phyloP scores from a whole-genome alignment of 164 flowering plant species.

The Nelumbo lutea region DNA sequence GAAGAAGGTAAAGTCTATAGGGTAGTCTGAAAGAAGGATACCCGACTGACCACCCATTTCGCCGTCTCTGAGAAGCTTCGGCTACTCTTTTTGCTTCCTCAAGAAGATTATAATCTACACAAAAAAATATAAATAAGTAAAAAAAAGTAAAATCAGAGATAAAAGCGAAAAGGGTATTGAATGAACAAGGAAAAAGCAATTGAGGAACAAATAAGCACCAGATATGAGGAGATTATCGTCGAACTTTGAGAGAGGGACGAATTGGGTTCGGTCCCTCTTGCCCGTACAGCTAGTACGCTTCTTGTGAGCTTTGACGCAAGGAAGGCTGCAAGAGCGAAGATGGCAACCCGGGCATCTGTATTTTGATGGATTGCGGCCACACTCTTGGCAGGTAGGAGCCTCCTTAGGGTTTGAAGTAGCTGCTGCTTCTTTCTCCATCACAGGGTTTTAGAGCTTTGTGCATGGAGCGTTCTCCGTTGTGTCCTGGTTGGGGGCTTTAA shows the following conservation, averaged over 20 bases:
- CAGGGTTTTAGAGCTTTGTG: no score
- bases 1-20: not conserved
- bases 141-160: not conserved
- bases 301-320: constrained; percentile 69
- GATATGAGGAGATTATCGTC: constrained; percentile 50
- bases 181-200: no score
- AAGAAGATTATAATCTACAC: constrained; percentile 31
- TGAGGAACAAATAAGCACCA: constrained; percentile 24
- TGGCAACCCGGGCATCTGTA: constrained; percentile 69
- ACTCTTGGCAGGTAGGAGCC: constrained; percentile 39
- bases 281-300: constrained; percentile 46
- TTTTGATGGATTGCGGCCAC: constrained; percentile 41
- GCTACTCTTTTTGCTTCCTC: constrained; percentile 74
- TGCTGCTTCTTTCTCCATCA: no score
- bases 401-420: not conserved
- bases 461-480: no score
- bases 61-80: constrained; percentile 62
- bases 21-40: not conserved
- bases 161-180: not conserved
- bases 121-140: not conserved
- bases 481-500: no score
- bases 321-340: constrained; percentile 52
- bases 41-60: constrained; percentile 19
- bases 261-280: constrained; percentile 31
- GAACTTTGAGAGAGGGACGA: constrained; percentile 54